Base-by-base conservation (phyloP, 2,329 filamentous ascomycete species). In the Alternaria atra region DNA sequence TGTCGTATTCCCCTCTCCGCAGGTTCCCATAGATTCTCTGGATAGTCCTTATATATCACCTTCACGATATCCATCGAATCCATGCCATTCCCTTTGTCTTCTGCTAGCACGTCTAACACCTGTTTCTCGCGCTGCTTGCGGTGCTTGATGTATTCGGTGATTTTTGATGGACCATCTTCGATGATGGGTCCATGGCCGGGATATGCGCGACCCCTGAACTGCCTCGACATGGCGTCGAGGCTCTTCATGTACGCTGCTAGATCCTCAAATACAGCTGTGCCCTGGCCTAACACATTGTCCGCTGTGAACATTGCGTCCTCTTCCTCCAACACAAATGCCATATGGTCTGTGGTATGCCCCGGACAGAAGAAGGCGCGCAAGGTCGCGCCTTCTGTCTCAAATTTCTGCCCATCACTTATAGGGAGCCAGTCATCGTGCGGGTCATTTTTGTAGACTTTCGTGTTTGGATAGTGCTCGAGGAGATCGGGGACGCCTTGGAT, bases 141-240 rank as follows among this genome's bases (percentile, higher is more conserved):
- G 80, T 98, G 95, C 61, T 83, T 78, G 67, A 98, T 91, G 75
- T 99, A 98, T 77, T 97, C 92, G 20, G 81, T 70, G 54, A 98
- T 90, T 74, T 88, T 94, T 25, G 81, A 82, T 25, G 84, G 86
- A 0, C 91, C 92, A 63, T 95, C 86, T 37, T 89, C 86, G 25
- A 98, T 84, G 3, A 95, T 87, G 0, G 89, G 85, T 0, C 95
- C 95, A 73, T 99, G 95, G 4, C 92, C 94, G 0, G 95, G 94
- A 76, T 97, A 98, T 2, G 89, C 93, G 48, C 87, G 83, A 1
- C 91, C 90, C 0, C 78, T 79, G 68, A 92, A 91, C 6, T 88
- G 81, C 23, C 79, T 77, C 46, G 84, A 82, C 92, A 97, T 95
- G 65, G 84, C 84, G 39, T 87, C 83, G 12, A 97, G 82, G 60